Conservation (phyloP, 2,329 filamentous ascomycete species). For the Thelonectria blattea region DNA sequence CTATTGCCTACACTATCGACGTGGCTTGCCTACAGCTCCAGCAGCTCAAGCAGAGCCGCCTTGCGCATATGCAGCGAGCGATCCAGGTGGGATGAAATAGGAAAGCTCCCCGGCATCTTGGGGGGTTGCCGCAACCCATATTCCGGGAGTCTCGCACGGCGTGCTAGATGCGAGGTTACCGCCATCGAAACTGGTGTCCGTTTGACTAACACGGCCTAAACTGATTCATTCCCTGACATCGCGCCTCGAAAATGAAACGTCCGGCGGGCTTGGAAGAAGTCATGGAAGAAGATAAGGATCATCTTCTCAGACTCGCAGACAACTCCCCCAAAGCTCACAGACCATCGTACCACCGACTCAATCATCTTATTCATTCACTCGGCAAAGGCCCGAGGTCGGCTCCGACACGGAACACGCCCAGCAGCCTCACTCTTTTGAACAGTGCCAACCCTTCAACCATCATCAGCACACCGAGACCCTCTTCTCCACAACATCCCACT, state of each 20-base stretch:
- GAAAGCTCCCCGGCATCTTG: not conserved
- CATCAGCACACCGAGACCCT: slow-evolving; percentile 15
- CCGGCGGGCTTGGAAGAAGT: not conserved
- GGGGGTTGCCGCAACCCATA: not conserved
- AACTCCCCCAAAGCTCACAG: not conserved
- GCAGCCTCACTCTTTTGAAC: not conserved
- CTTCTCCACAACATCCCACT: not conserved
- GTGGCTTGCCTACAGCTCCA: not conserved
- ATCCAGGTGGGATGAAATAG: not conserved
- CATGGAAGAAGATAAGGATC: not conserved
- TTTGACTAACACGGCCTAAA: not conserved
- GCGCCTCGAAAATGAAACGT: not conserved
- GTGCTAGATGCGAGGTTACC: not conserved
- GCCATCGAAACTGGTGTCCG: not conserved
- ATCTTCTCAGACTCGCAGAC: not conserved
- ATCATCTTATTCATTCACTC: slow-evolving; percentile 3
- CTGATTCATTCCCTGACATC: not conserved
- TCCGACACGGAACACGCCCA: not conserved
- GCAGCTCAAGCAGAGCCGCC: not conserved
- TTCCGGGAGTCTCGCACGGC: too few species aligned
- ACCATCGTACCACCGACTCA: slow-evolving; percentile 16
- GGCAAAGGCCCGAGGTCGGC: slow-evolving; percentile 13
- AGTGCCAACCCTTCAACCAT: not conserved
- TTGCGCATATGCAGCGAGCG: not conserved
- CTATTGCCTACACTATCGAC: not conserved